Base-by-base conservation (phyloP, 176 grass and related monocot genomes). In the Secale cereale region DNA sequence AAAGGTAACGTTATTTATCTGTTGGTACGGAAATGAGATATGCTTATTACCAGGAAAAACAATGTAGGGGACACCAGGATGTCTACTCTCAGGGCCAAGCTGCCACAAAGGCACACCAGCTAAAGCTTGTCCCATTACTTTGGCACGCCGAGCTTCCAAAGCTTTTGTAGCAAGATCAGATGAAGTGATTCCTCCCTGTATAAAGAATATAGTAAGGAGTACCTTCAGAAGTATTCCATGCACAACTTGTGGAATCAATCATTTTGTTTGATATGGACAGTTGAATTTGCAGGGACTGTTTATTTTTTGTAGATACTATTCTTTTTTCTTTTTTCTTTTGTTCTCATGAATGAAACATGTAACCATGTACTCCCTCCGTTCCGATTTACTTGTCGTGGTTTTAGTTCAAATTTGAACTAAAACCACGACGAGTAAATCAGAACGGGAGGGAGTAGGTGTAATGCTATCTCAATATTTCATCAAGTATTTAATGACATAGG, bases 151-250 rank as follows among this genome's bases (percentile, higher is more conserved):
- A 77, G 93, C 96, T 94, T 94, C 91, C 85, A 95, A 88, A 82
- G 96, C 96, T 92, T 94, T 98, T n/a, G 96, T 98, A 85, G 93
- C 93, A 75, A 98, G 81, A 89, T 98, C 96, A 29, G 96, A 98
- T 87, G 93, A 98, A 79, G 96, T 98, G 74, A 98, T 98, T 88
- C 96, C 96, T 79, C 96, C 96, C 96, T 98, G 41, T 79, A 86
- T 67, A 61, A 82, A 76, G 29, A 22, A 40, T 7, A 67, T 88
- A 75, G 79, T 41, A 37, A 77, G 69, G 13, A 68, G 26, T 32
- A 60, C 69, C 25, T 81, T n/a, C 46, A 87, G 10, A 86, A 82
- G 15, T 82, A 86, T 74, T 37, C 69, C 29, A 80, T 78, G 35
- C 63, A 33, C 72, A 88, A 28, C 59, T 28, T 78, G 13, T 74